These are phyloP conservation scores for Curvularia spicifera DNA, from an alignment of 2,329 filamentous ascomycete genomes.

Conservation along the genomic window DNA sequence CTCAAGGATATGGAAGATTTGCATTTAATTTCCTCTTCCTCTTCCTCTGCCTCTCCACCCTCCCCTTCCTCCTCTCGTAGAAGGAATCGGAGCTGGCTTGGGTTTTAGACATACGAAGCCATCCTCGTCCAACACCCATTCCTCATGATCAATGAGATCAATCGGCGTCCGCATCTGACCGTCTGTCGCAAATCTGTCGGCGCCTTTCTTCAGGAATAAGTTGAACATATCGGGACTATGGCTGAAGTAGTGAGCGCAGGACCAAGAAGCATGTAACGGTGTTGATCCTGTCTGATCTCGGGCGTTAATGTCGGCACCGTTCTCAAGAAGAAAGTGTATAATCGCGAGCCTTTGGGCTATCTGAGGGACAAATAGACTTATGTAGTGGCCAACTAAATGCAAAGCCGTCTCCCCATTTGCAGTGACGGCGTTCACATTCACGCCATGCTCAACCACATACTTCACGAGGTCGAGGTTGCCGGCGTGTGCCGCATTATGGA, in stretches of 20 bases:
- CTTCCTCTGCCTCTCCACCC: neutral
- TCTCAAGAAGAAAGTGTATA: constrained; percentile 5
- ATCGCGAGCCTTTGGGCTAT: neutral
- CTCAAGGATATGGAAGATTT: neutral
- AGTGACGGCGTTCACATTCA: neutral
- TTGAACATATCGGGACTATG: constrained; percentile 1
- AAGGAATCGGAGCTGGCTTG: neutral
- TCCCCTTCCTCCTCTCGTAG: neutral
- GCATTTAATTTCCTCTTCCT: neutral
- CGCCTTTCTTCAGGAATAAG: neutral
- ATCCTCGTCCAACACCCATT: neutral
- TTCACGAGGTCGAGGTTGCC: no score
- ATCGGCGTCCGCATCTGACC: constrained; percentile 22
- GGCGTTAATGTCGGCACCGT: constrained; percentile 5
- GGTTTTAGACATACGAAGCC: neutral
- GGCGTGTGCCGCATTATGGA: no score
- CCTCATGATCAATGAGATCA: constrained; percentile 12
- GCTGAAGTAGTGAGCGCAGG: neutral
- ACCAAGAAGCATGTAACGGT: neutral
- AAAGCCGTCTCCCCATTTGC: neutral
- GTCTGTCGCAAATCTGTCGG: neutral
- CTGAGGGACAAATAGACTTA: neutral
- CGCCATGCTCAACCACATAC: no score
- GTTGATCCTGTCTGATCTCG: neutral
- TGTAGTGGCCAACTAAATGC: neutral